A percentile compares a stretch with the other conserved stretches of the same genome.
Evolutionary conservation across 441 rosid genomes (phyloP).

Genomic region (Dalechampia spathulata): DNA sequence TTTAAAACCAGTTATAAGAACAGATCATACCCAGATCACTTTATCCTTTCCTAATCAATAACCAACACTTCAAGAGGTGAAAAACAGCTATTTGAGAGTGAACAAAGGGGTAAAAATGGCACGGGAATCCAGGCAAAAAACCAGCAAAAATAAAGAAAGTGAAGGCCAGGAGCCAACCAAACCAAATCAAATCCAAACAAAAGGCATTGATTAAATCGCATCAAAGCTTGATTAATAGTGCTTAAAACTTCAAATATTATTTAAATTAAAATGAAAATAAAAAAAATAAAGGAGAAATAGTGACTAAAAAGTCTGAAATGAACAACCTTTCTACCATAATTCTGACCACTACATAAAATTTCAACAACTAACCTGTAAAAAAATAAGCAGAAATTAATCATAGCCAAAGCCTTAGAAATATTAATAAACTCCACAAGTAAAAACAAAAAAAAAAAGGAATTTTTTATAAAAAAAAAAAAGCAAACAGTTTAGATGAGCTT

Average conservation of each 20-base stretch:
- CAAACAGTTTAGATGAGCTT: not conserved
- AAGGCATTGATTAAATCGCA: conserved; percentile 22
- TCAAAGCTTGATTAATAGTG: conserved; percentile 18
- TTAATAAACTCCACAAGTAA: too few species aligned
- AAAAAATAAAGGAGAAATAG: too few species aligned
- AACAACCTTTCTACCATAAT: too few species aligned
- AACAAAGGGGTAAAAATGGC: conserved; percentile 4
- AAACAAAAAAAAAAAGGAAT: not conserved
- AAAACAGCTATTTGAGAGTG: not conserved
- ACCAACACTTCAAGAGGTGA: conserved; percentile 3
- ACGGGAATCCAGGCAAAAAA: not conserved
- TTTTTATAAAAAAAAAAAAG: not conserved
- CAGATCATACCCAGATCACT: not conserved
- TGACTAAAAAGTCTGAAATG: too few species aligned
- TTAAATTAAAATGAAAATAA: too few species aligned
- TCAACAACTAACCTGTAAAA: not conserved
- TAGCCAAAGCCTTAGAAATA: not conserved
- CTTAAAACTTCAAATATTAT: not conserved
- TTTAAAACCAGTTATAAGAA: not conserved
- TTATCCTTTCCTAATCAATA: not conserved
- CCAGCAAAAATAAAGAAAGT: too few species aligned
- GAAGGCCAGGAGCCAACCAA: conserved; percentile 17
- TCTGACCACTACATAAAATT: not conserved
- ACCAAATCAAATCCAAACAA: conserved; percentile 14
- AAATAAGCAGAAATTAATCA: not conserved